Percentiles rank a stretch among this genome's conserved stretches.
These are phyloP conservation scores for Scorias spongiosa DNA, from an alignment of 2,329 filamentous ascomycete genomes.

Conservation along the genomic window DNA sequence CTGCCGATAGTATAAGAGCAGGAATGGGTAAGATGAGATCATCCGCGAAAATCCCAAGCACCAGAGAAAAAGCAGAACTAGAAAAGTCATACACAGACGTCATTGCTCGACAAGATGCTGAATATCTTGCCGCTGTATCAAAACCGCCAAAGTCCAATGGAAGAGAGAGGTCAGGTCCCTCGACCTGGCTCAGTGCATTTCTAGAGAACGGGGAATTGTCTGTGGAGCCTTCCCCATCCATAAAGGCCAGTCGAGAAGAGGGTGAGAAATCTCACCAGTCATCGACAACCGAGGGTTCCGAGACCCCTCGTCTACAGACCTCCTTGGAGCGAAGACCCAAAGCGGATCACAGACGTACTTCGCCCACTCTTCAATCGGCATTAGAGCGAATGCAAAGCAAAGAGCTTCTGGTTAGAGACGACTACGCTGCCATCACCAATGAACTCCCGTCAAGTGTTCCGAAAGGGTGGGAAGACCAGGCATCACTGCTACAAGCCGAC, in stretches of 20 bases:
- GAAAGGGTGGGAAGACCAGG: conserved; percentile 12
- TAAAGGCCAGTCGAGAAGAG: not conserved
- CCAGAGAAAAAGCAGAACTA: not conserved
- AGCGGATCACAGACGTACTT: not conserved
- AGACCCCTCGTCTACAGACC: not conserved
- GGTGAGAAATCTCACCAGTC: not conserved
- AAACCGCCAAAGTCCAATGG: not conserved
- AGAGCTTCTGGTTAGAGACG: conserved; percentile 1
- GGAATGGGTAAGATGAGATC: conserved; percentile 23
- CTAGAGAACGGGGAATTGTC: not conserved
- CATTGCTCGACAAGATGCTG: not conserved
- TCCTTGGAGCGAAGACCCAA: not conserved
- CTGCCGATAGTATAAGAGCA: conserved; percentile 26
- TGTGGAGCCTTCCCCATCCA: not conserved
- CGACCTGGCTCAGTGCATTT: not conserved
- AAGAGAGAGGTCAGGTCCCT: not conserved
- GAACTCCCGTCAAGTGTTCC: conserved; percentile 18
- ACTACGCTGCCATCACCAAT: conserved; percentile 12
- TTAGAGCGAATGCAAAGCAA: conserved; percentile 16
- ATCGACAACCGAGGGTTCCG: not conserved
- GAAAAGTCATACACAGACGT: not conserved
- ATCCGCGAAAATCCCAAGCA: too few species aligned
- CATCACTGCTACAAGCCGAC: conserved; percentile 14
- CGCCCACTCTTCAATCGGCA: conserved; percentile 8
- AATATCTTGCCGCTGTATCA: not conserved